A percentile compares a stretch with the other conserved stretches of the same genome.
Evolutionary conservation across 2,329 filamentous ascomycete species (phyloP).

Genomic region (Fusarium sp.): DNA sequence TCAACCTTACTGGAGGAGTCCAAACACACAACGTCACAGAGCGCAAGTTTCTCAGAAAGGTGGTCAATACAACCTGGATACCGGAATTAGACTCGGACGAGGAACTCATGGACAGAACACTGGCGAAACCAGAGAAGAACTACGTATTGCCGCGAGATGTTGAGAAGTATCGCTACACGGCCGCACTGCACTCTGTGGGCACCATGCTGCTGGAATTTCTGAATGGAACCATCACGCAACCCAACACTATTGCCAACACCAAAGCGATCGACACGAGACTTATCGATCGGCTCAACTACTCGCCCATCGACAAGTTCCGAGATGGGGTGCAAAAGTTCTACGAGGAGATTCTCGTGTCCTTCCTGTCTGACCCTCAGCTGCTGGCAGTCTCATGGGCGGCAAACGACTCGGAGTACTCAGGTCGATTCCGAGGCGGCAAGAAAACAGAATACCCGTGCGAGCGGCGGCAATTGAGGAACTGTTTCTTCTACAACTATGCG

Average conservation of each 20-base stretch:
- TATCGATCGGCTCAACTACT: slow-evolving; percentile 38
- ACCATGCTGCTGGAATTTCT: slow-evolving; percentile 32
- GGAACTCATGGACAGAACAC: slow-evolving; percentile 34
- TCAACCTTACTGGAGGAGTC: slow-evolving; percentile 40
- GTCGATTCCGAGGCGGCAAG: slow-evolving; percentile 14
- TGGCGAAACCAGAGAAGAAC: slow-evolving; percentile 34
- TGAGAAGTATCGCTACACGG: slow-evolving; percentile 34
- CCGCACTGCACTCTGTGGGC: slow-evolving; percentile 41
- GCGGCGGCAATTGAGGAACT: slow-evolving; percentile 37
- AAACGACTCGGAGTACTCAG: slow-evolving; percentile 29
- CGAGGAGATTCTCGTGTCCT: slow-evolving; percentile 43
- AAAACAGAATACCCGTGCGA: slow-evolving; percentile 28
- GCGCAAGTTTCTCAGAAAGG: slow-evolving; percentile 29
- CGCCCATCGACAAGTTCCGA: slow-evolving; percentile 33
- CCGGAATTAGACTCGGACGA: slow-evolving; percentile 26
- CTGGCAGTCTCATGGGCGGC: slow-evolving; percentile 42
- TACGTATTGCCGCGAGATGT: slow-evolving; percentile 36
- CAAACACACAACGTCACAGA: slow-evolving; percentile 34
- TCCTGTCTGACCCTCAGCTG: slow-evolving; percentile 44
- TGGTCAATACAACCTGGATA: slow-evolving; percentile 38
- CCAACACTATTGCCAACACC: slow-evolving; percentile 34
- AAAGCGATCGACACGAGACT: slow-evolving; percentile 36
- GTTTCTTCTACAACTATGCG: slow-evolving; percentile 35
- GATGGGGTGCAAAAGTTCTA: slow-evolving; percentile 40
- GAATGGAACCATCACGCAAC: slow-evolving; percentile 43